Conservation (phyloP, 257 asterid genomes). For the Solanum tarijense region DNA sequence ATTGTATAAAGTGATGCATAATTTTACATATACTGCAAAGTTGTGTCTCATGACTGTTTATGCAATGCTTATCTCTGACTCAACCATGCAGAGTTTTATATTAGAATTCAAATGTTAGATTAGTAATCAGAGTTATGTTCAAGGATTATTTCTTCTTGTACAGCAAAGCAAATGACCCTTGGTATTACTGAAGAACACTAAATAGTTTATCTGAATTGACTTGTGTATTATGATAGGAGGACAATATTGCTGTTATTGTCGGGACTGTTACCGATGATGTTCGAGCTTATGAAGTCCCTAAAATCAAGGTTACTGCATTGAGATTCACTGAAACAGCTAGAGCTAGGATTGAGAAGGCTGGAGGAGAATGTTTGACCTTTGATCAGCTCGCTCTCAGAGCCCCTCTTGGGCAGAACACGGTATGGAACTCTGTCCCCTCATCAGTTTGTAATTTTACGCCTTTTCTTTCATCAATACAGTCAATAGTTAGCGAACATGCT, state of each 20-base stretch:
- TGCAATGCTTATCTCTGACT: background rate
- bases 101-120: background rate
- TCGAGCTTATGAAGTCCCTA: conserved; percentile 59
- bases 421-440: background rate
- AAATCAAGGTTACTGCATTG: conserved; percentile 64
- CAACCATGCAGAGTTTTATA: background rate
- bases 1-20: background rate
- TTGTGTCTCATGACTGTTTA: background rate
- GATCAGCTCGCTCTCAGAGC: conserved; percentile 94
- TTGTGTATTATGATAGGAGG: conserved; percentile 35
- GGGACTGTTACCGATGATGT: conserved; percentile 76
- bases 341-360: conserved; percentile 93
- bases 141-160: background rate
- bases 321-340: conserved; percentile 85
- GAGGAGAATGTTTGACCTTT: conserved; percentile 87
- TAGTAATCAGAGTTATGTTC: background rate
- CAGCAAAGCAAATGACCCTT: background rate
- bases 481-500: background rate
- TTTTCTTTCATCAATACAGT: background rate
- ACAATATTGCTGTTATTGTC: conserved; percentile 71
- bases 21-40: background rate
- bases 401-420: conserved; percentile 96
- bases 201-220: background rate
- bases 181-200: background rate
- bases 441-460: background rate